Evolutionary conservation across 2,329 filamentous ascomycete species (phyloP).

Genomic region (Tolypocladium guangdongense): DNA sequence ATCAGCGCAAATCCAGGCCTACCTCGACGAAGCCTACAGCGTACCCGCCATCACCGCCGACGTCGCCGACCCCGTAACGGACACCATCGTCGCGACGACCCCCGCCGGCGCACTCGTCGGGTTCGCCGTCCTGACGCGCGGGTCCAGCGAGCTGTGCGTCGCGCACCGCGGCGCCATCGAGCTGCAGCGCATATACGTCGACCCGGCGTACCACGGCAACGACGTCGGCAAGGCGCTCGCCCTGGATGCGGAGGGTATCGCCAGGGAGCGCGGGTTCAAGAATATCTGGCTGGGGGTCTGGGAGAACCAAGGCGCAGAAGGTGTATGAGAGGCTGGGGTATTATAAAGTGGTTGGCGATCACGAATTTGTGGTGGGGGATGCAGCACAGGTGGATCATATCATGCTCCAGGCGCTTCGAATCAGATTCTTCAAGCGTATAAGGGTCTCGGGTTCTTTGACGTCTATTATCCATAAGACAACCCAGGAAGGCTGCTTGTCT

Average conservation of each 20-base stretch:
- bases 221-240: constrained; percentile 27
- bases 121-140: constrained; percentile 28
- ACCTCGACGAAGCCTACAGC: constrained; percentile 26
- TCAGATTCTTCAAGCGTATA: background rate
- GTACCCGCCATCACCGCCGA: constrained; percentile 17
- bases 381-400: constrained; percentile 32
- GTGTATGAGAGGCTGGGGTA: constrained; percentile 32
- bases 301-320: constrained; percentile 28
- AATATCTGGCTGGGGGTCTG: constrained; percentile 36
- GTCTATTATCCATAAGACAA: no score
- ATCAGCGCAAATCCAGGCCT: constrained; percentile 23
- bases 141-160: constrained; percentile 26
- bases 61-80: constrained; percentile 12
- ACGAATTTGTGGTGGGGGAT: constrained; percentile 29
- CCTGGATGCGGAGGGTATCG: constrained; percentile 18
- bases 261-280: constrained; percentile 22
- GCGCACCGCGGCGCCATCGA: constrained; percentile 20
- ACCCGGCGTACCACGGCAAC: constrained; percentile 20
- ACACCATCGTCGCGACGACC: constrained; percentile 13
- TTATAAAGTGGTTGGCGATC: constrained; percentile 26
- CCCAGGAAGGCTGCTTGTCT: background rate
- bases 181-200: constrained; percentile 32
- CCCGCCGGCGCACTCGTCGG: constrained; percentile 19
- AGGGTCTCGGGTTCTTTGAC: background rate
- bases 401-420: constrained; percentile 19